Conservation (phyloP, 768 basidiomycete species). For the Filobasidium floriforme region DNA sequence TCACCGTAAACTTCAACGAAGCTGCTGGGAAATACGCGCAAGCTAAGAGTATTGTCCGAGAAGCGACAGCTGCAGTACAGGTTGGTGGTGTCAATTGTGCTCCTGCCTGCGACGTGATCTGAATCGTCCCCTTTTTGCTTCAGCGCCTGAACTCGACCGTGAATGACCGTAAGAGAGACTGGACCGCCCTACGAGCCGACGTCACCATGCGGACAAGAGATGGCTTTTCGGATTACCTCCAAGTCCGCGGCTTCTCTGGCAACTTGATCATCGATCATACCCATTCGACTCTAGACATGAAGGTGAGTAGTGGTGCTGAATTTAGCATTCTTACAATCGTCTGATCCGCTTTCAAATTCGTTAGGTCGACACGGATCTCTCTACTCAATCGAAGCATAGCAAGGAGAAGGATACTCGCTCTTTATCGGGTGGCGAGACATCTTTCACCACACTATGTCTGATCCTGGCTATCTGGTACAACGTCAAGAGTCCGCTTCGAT, state of each 20-base stretch:
- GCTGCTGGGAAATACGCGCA: slow-evolving; percentile 62
- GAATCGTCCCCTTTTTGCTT: background rate
- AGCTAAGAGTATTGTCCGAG: slow-evolving; percentile 25
- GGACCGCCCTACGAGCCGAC: background rate
- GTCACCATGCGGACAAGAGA: slow-evolving; percentile 56
- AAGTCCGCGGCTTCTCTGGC: slow-evolving; percentile 79
- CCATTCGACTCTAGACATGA: slow-evolving; percentile 19
- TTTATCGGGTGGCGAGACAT: slow-evolving; percentile 84
- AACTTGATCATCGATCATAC: slow-evolving; percentile 75
- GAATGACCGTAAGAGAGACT: background rate
- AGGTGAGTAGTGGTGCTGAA: slow-evolving; percentile 22
- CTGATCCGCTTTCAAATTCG: background rate
- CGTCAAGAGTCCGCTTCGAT: slow-evolving; percentile 85
- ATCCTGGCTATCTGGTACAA: slow-evolving; percentile 93
- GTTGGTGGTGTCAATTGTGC: no score
- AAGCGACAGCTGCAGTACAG: background rate
- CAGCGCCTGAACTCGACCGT: background rate
- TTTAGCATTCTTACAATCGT: background rate
- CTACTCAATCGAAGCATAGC: slow-evolving; percentile 18
- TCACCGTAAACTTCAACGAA: slow-evolving; percentile 36
- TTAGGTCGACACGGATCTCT: background rate
- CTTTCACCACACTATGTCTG: slow-evolving; percentile 90
- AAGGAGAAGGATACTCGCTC: slow-evolving; percentile 32
- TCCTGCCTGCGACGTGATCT: background rate
- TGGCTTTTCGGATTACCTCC: slow-evolving; percentile 67